Evolutionary conservation across 2,329 filamentous ascomycete species (phyloP).

Genomic region (Cladosporium sp.): DNA sequence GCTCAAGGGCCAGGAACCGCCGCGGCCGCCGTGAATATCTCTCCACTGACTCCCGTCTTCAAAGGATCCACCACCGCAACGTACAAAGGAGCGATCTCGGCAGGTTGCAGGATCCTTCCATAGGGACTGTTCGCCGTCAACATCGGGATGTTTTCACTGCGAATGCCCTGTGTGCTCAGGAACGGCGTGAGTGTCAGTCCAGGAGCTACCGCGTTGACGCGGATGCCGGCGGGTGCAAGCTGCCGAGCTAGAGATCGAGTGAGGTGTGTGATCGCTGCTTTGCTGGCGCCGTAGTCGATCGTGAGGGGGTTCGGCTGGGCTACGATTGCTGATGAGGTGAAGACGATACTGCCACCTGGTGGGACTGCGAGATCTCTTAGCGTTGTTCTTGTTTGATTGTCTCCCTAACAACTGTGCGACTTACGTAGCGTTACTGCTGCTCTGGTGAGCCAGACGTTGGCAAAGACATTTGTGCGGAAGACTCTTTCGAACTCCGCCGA

Average conservation of each 20-base stretch:
- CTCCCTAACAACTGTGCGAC: background rate
- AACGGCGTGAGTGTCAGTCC: slow-evolving; percentile 1
- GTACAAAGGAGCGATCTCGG: background rate
- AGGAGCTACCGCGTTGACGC: slow-evolving; percentile 1
- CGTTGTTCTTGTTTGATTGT: too few species aligned
- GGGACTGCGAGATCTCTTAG: background rate
- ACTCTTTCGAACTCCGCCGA: background rate
- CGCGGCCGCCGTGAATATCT: background rate
- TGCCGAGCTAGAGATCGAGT: background rate
- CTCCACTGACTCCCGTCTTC: background rate
- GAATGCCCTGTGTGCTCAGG: background rate
- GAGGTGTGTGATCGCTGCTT: slow-evolving; percentile 5
- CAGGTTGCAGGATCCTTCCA: background rate
- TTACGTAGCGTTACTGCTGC: background rate
- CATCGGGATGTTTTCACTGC: background rate
- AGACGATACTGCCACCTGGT: background rate
- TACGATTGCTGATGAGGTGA: background rate
- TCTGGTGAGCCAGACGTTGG: background rate
- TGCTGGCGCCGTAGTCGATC: slow-evolving; percentile 7
- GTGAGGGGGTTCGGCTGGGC: background rate
- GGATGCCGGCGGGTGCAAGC: background rate
- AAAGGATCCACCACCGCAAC: background rate
- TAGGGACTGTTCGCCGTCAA: background rate
- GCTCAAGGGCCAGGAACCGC: background rate
- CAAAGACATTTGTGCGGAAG: background rate